A percentile compares a stretch with the other conserved stretches of the same genome.
These are phyloP conservation scores for Pyrenophora teres DNA, from an alignment of 2,329 filamentous ascomycete species.

Conservation along the genomic window DNA sequence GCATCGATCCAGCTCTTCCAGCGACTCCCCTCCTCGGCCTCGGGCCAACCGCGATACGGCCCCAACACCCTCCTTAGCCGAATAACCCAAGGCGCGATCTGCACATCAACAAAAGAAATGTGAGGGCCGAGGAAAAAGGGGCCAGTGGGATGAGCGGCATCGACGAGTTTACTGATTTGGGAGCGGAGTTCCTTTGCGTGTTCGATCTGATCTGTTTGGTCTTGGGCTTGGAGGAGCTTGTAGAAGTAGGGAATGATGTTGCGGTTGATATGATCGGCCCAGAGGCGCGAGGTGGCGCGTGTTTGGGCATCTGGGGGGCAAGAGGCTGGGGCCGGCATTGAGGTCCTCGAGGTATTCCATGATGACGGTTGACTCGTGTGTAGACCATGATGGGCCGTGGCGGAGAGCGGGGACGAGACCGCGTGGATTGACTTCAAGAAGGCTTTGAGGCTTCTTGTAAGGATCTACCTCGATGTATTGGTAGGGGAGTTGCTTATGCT, in stretches of 20 bases:
- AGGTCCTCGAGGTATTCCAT: constrained; percentile 90
- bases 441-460: constrained; percentile 70
- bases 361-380: constrained; percentile 79
- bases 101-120: constrained; percentile 71
- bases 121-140: constrained; percentile 69
- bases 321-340: constrained; percentile 61
- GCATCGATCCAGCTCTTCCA: constrained; percentile 74
- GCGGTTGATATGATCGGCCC: constrained; percentile 81
- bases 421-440: constrained; percentile 76
- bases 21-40: constrained; percentile 64
- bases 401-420: constrained; percentile 77
- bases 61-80: constrained; percentile 69
- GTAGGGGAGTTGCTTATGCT: constrained; percentile 76
- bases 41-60: constrained; percentile 69
- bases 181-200: constrained; percentile 65
- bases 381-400: constrained; percentile 76
- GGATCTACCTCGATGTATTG: constrained; percentile 88
- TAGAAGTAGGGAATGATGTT: constrained; percentile 79
- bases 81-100: constrained; percentile 76
- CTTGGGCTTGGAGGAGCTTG: constrained; percentile 69
- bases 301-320: constrained; percentile 69
- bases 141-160: constrained; percentile 62
- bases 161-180: constrained; percentile 66
- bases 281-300: constrained; percentile 75
- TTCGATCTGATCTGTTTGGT: constrained; percentile 62